Evolutionary conservation across 805 yeast species (phyloP), one percentile per base, ranked within the genome.

Genomic region (Metschnikowia reukaufii): DNA sequence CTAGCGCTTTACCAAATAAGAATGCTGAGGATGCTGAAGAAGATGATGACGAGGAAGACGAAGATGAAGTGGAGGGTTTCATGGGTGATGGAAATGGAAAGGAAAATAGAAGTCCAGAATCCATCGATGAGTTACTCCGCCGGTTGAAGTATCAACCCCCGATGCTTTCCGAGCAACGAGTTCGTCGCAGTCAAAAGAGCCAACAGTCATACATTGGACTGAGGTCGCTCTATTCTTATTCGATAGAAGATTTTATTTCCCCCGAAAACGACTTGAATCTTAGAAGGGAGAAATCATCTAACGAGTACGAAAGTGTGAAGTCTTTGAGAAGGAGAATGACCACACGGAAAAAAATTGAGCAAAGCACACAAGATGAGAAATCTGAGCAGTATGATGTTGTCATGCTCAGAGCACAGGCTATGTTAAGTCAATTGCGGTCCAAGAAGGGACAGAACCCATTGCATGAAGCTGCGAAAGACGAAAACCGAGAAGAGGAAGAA

Each of bases 331-430:
- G 75, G 45, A 57, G 77, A 47, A 51, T 72, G 63, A 69, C 74
- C 4, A 58, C 64, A 4, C 50, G 77, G 39, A 62, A 58, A 44
- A 60, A 58, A 30, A 21, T 55, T 4, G 73, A 70, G 46, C 56
- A 58, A 36, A 48, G 21, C 5, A 39, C n/a, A n/a, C 42, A 29
- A 5, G 49, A 31, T 4, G 43, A 19, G 9, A 42, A 41, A 18
- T 23, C 47, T 21, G 56, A 49, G 21, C 47, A 48, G 21, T 35
- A 39, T 19, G 59, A 55, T 16, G 44, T 39, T n/a, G 48, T 65
- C 1, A 60, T 70, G 63, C 55, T 68, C 16, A 51, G 77, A 42
- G 74, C 76, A 0, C 74, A 68, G 48, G 64, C 66, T 1, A 70
- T 72, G 76, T 61, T 72, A 36, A 62, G 61, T 35, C 66, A 67